phyloP scores from a whole-genome alignment of 2,329 filamentous ascomycete genomes.

The Lomentospora prolificans region DNA sequence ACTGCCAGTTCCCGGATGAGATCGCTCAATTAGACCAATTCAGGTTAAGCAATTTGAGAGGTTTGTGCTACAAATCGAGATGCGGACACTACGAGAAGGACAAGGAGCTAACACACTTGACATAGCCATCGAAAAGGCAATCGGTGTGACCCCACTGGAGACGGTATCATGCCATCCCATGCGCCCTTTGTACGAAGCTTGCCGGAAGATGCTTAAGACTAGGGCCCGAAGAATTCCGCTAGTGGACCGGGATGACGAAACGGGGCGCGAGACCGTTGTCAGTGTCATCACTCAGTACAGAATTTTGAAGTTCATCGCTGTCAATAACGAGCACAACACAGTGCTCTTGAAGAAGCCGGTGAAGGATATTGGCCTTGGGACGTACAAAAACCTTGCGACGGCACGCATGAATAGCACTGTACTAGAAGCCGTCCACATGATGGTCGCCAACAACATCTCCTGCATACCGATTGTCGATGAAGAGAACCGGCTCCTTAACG shows the following conservation, averaged over 20 bases:
- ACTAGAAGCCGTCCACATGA: conserved; percentile 85
- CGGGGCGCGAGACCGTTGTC: conserved; percentile 81
- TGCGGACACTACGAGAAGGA: background rate
- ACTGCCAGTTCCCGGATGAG: conserved; percentile 91
- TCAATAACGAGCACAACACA: conserved; percentile 80
- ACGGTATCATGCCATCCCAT: conserved; percentile 93
- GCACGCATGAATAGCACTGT: conserved; percentile 84
- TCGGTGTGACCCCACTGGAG: conserved; percentile 83
- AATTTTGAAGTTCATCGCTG: conserved; percentile 96
- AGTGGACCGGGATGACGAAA: conserved; percentile 90
- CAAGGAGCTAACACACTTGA: conserved; percentile 7
- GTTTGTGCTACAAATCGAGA: conserved; percentile 37
- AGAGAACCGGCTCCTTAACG: conserved; percentile 71
- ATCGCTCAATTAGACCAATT: conserved; percentile 89
- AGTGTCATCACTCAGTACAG: conserved; percentile 97
- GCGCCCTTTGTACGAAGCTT: conserved; percentile 86
- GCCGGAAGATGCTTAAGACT: conserved; percentile 86
- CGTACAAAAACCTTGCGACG: conserved; percentile 71
- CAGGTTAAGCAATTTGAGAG: conserved; percentile 79
- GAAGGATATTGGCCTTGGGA: conserved; percentile 74
- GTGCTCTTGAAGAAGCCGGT: conserved; percentile 81
- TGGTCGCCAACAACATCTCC: conserved; percentile 89
- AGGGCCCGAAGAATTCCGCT: conserved; percentile 88
- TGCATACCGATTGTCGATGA: conserved; percentile 87
- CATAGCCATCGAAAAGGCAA: conserved; percentile 86